phyloP scores from a whole-genome alignment of 441 rosid species.

The Isatis lusitanica region DNA sequence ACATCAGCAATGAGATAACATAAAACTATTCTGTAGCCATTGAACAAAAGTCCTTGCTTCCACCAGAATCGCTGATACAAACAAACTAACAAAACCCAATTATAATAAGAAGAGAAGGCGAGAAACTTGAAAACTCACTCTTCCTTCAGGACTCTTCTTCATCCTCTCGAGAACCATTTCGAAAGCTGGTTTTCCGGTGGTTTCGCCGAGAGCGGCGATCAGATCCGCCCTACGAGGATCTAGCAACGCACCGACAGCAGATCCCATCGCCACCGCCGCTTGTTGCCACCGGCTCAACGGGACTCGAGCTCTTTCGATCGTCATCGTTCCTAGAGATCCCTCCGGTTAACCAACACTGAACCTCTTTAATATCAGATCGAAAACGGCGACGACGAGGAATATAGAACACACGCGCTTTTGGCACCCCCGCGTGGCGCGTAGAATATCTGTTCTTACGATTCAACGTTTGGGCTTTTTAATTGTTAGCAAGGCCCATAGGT shows the following conservation, averaged over 20 bases:
- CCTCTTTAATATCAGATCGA: neutral
- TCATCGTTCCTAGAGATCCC: slow-evolving; percentile 28
- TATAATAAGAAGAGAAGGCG: neutral
- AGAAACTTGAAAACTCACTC: slow-evolving; percentile 45
- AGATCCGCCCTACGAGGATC: slow-evolving; percentile 89
- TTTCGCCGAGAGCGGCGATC: slow-evolving; percentile 87
- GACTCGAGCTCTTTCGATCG: slow-evolving; percentile 53
- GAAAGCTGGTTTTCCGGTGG: slow-evolving; percentile 87
- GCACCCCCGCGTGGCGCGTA: slow-evolving; percentile 7
- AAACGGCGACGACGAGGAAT: slow-evolving; percentile 4
- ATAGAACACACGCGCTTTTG: slow-evolving; percentile 6
- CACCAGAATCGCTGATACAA: neutral
- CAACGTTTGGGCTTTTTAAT: neutral
- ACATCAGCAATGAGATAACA: neutral
- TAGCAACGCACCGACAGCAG: slow-evolving; percentile 79
- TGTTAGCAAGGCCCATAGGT: neutral
- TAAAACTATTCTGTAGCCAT: neutral
- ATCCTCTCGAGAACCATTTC: slow-evolving; percentile 79
- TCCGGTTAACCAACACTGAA: neutral
- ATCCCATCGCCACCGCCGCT: slow-evolving; percentile 87
- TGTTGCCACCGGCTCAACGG: slow-evolving; percentile 81
- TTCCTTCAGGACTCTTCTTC: slow-evolving; percentile 80
- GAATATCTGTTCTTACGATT: neutral
- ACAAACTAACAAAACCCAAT: neutral
- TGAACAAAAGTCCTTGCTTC: neutral